Evolutionary conservation across 78 protist genomes (phyloP), one percentile per base, ranked within the genome.

Genomic region (Thecamonas trahens): DNA sequence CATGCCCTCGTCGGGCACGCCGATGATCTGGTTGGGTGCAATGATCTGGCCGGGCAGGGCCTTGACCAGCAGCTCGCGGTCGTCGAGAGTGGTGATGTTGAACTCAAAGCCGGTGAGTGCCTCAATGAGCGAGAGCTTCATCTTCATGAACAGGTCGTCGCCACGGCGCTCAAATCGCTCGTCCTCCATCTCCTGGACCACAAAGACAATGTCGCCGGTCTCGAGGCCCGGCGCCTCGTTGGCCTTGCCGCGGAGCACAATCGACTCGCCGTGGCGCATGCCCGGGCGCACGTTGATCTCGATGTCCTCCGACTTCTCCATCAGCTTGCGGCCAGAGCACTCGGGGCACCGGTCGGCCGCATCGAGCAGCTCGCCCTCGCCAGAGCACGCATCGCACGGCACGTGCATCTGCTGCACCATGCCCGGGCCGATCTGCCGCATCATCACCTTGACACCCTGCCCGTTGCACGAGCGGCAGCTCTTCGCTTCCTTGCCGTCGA

Each of bases 151-250:
- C 6, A 96, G 75, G 65, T 96, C 96, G 50, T 68, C 60, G 50
- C 92, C 97, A 17, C 84, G 58, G 61, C 99, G 84, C 53, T 53
- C 15, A 80, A 96, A 96, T 28, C 34, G 17, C 13, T 77, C 54
- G 75, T 94, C 97, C 59, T 74, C 80, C 79, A 84, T 80, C 79
- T 91, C 85, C 35, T 88, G 75, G 13, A 95, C 24, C 1, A 94
- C 77, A 31, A 96, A 65, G 39, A 94, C 77, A 38, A 96, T 80
- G 72, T 94, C 97, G 28, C 99, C 99, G 44, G 99, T 86, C 29
- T 29, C 55, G 37, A 78, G 31, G 58, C 83, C 93, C 8, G 97
- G 96, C 64, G 77, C 54, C 52, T 72, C 79, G 66, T 90, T 91
- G n/a, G n/a, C n/a, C 84, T 96, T 96, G 17, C 92, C 97, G 2